Conservation (phyloP, 208 protist species). For the Sergeia podlipaevii region DNA sequence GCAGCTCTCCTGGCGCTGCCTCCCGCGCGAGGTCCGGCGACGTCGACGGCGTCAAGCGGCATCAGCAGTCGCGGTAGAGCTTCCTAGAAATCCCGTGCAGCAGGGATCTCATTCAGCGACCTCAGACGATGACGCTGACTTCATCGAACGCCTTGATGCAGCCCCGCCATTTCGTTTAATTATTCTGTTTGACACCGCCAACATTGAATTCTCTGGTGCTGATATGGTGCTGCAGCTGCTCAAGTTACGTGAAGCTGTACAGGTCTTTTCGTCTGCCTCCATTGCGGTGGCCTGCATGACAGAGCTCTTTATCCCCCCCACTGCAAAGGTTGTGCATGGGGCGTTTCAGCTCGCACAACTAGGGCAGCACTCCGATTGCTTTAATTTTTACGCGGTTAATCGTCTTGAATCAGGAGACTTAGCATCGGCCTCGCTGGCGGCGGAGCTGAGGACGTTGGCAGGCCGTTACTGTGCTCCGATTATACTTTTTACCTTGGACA, state of each 20-base stretch:
- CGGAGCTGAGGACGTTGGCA: constrained; percentile 23
- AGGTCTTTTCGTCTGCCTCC: constrained; percentile 32
- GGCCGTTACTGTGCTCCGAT: constrained; percentile 36
- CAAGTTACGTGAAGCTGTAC: constrained; percentile 13
- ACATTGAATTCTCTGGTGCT: constrained; percentile 45
- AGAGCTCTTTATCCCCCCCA: constrained; percentile 74
- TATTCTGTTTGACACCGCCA: constrained; percentile 67
- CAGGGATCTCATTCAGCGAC: no score
- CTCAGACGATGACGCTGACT: no score
- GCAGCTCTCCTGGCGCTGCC: no score
- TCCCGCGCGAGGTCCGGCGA: no score
- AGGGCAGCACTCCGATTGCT: constrained; percentile 58
- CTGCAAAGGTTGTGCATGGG: constrained; percentile 40
- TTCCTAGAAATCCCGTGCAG: no score
- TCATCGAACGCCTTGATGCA: constrained; percentile 9
- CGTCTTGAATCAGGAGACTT: constrained; percentile 71
- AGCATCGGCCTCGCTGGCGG: constrained; percentile 33
- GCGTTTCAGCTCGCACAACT: constrained; percentile 63
- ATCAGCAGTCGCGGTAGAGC: no score
- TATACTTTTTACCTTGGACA: constrained; percentile 63
- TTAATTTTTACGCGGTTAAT: constrained; percentile 55
- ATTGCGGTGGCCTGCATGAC: constrained; percentile 59
- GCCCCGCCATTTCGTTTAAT: constrained; percentile 32
- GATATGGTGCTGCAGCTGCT: constrained; percentile 39
- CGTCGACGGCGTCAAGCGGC: no score